Percentiles rank a stretch among this genome's conserved stretches.
Conservation (phyloP, 148 eudicot genomes). For the Chenopodium berlandieri region DNA sequence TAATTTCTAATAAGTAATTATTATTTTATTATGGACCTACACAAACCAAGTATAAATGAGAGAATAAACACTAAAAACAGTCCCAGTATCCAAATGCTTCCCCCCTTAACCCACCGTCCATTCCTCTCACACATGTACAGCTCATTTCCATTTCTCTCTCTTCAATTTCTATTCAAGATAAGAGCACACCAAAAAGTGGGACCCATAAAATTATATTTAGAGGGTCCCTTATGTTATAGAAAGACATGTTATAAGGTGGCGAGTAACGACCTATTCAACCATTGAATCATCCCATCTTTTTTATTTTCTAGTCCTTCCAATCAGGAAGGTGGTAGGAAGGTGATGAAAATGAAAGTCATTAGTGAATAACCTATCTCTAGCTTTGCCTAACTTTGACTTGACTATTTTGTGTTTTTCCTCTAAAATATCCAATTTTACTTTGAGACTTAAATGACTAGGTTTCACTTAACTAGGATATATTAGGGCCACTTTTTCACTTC, state of each 20-base stretch:
- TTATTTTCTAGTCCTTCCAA: neutral
- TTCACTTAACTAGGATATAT: slow-evolving; percentile 11
- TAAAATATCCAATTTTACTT: neutral
- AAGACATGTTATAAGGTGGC: neutral
- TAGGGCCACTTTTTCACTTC: neutral
- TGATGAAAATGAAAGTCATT: neutral
- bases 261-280: neutral
- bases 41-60: too few species aligned
- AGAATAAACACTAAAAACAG: neutral
- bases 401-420: neutral
- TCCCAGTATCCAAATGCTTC: neutral
- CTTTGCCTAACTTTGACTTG: slow-evolving; percentile 24
- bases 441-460: slow-evolving; percentile 1
- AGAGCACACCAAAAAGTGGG: neutral
- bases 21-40: too few species aligned
- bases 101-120: slow-evolving; percentile 3
- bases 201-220: too few species aligned
- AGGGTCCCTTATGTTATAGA: neutral
- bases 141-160: neutral
- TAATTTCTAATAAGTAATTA: too few species aligned
- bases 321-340: slow-evolving; percentile 6
- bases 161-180: neutral
- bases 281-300: neutral
- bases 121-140: neutral
- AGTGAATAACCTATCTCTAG: neutral